Evolutionary conservation across 1,139 yeast species (phyloP).

Genomic region (Kodamaea anthophila): DNA sequence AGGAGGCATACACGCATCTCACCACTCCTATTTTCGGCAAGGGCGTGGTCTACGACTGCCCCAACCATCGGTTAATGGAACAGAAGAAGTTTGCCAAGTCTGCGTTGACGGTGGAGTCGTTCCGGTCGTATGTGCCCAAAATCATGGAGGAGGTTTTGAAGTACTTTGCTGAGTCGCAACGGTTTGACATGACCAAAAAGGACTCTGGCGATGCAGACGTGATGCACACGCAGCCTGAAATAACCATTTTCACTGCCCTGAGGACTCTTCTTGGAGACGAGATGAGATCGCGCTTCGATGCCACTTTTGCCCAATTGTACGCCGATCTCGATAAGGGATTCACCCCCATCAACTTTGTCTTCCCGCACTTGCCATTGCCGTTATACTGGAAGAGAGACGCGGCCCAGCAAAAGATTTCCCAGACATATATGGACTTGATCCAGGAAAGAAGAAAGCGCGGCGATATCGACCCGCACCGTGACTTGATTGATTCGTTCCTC

Average conservation of each 20-base stretch:
- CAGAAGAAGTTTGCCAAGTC: conserved; percentile 94
- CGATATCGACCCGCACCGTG: conserved; percentile 73
- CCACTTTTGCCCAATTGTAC: conserved; percentile 78
- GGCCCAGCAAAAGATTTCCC: conserved; percentile 78
- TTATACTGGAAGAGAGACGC: conserved; percentile 76
- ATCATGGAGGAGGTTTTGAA: conserved; percentile 70
- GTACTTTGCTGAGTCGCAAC: conserved; percentile 50
- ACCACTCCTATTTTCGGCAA: conserved; percentile 97
- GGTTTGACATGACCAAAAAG: conserved; percentile 35
- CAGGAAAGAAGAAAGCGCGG: conserved; percentile 64
- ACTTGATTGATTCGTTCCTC: conserved; percentile 85
- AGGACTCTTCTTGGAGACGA: conserved; percentile 88
- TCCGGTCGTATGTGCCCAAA: conserved; percentile 79
- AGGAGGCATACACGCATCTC: conserved; percentile 89
- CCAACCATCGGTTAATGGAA: conserved; percentile 91
- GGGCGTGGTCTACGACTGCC: conserved; percentile 96
- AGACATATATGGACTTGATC: conserved; percentile 76
- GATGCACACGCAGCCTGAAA: conserved; percentile 84
- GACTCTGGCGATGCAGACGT: conserved; percentile 58
- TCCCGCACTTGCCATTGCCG: conserved; percentile 90
- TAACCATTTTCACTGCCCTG: conserved; percentile 94
- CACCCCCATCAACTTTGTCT: conserved; percentile 92
- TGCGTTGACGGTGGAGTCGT: conserved; percentile 82
- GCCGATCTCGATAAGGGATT: conserved; percentile 94
- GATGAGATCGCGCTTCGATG: conserved; percentile 76